Evolutionary conservation across 345 rosid genomes (phyloP), one percentile per base, ranked within the genome.

Genomic region (Eucalyptus pauciflora): DNA sequence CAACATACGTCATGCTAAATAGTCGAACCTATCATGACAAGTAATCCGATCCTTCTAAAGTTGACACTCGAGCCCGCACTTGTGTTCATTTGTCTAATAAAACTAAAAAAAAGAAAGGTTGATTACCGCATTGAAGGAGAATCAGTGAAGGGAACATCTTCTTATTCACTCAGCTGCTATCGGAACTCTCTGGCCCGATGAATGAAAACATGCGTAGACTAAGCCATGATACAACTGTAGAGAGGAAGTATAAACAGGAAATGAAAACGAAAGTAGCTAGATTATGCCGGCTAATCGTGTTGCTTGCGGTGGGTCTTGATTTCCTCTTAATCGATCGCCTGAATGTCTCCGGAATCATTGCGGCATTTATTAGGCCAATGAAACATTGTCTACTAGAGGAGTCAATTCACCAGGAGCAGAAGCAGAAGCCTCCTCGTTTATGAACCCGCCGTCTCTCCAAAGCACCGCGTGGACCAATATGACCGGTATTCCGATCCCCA

Each of bases 401-500:
- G 71, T 29, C 64, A 85, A n/a, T 7, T 87, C 92, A 37, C 87
- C 87, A 3, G 79, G 62, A 25, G 54, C 31, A 54, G 7, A 8
- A 64, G 71, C 33, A 76, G 27, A 37, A 22, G 43, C 52, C 71
- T 64, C 86, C 37, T 88, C 90, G 46, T 69, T 56, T 67, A 71
- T 25, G 14, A 76, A 76, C 48, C 48, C 27, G 46, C 83, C 14
- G 22, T 89, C 91, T 27, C 67, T 90, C 92, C 91, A 88, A 56
- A 91, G 27, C 87, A 87, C 91, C 4, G 91, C 90, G 12, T 92
- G 93, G 60, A 91, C 87, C 86, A 89, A 41, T 24, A 92, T 85
- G 33, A 92, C 45, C 6, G 91, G 92, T 7, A 29, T 4, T 16
- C 91, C 49, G 5, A 86, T 91, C 8, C 87, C 90, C n/a, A 88